Evolutionary conservation across 352 stramenopile species (phyloP).

Genomic region (Pythium scleroteichum): DNA sequence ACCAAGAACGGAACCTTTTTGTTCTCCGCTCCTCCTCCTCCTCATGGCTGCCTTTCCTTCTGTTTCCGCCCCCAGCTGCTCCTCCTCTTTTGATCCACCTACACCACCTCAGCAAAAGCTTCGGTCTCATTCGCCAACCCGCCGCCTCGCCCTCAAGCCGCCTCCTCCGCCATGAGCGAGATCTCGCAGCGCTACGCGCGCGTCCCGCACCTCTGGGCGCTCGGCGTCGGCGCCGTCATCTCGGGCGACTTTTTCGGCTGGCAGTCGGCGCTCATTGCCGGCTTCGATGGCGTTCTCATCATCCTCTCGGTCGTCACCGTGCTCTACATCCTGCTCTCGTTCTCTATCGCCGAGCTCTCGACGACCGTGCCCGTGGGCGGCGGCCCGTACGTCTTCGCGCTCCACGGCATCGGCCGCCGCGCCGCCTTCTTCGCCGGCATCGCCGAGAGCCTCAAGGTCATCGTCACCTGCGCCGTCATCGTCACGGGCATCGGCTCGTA

Average conservation of each 20-base stretch:
- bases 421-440: conserved; percentile 63
- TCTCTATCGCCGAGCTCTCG: conserved; percentile 77
- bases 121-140: conserved; percentile 15
- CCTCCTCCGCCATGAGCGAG: conserved; percentile 20
- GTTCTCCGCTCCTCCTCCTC: neutral
- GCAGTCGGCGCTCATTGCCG: conserved; percentile 61
- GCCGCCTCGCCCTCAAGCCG: neutral
- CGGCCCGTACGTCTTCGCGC: conserved; percentile 70
- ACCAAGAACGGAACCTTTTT: conserved; percentile 5
- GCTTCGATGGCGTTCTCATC: conserved; percentile 63
- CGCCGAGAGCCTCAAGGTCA: conserved; percentile 66
- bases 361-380: conserved; percentile 53
- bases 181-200: conserved; percentile 55
- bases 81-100: conserved; percentile 2
- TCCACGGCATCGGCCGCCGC: conserved; percentile 53
- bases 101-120: neutral
- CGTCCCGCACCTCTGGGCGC: conserved; percentile 63
- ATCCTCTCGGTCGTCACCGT: conserved; percentile 62
- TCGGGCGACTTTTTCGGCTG: conserved; percentile 75
- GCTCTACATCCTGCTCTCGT: conserved; percentile 68
- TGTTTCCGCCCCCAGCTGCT: conserved; percentile 3
- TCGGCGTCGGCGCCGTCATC: conserved; percentile 69
- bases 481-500: conserved; percentile 61
- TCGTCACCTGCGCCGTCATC: conserved; percentile 49
- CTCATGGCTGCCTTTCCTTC: conserved; percentile 10